Percentiles rank a stretch among this genome's conserved stretches.
Conservation (phyloP, 2,329 filamentous ascomycete species). For the Escovopsis weberi region DNA sequence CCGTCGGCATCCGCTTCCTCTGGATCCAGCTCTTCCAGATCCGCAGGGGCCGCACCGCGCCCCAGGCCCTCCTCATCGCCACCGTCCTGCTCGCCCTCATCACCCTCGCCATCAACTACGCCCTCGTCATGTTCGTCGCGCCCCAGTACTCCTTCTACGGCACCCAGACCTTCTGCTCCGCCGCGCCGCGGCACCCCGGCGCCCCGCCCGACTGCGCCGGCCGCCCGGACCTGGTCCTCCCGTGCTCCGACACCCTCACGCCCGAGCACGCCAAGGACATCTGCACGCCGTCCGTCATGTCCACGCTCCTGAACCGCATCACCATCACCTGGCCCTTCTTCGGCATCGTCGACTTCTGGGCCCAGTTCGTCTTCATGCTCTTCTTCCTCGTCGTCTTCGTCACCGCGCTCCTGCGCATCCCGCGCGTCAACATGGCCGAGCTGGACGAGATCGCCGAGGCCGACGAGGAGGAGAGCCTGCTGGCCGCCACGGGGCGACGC, state of each 20-base stretch:
- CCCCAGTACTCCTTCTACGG: slow-evolving; percentile 93
- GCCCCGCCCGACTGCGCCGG: slow-evolving; percentile 62
- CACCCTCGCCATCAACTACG: slow-evolving; percentile 83
- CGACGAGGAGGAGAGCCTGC: slow-evolving; percentile 83
- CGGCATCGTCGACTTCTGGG: slow-evolving; percentile 86
- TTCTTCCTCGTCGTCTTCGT: slow-evolving; percentile 73
- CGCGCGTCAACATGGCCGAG: slow-evolving; percentile 59
- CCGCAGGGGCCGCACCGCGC: slow-evolving; percentile 73
- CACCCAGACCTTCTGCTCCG: slow-evolving; percentile 84
- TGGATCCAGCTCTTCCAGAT: slow-evolving; percentile 93
- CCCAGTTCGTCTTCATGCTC: slow-evolving; percentile 79
- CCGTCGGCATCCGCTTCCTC: slow-evolving; percentile 85
- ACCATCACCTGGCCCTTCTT: slow-evolving; percentile 94
- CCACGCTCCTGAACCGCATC: slow-evolving; percentile 83
- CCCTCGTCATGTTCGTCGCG: slow-evolving; percentile 82
- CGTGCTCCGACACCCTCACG: slow-evolving; percentile 65
- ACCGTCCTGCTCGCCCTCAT: slow-evolving; percentile 86
- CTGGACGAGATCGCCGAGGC: slow-evolving; percentile 81
- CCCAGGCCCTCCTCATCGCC: slow-evolving; percentile 80
- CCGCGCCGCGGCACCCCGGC: slow-evolving; percentile 45
- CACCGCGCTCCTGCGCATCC: slow-evolving; percentile 66
- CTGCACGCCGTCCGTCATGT: slow-evolving; percentile 84
- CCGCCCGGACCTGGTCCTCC: slow-evolving; percentile 55
- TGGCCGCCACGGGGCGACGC: slow-evolving; percentile 68
- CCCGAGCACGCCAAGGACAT: slow-evolving; percentile 60